Conservation (phyloP, 2,329 filamentous ascomycete genomes). For the Lecanosticta acicola region DNA sequence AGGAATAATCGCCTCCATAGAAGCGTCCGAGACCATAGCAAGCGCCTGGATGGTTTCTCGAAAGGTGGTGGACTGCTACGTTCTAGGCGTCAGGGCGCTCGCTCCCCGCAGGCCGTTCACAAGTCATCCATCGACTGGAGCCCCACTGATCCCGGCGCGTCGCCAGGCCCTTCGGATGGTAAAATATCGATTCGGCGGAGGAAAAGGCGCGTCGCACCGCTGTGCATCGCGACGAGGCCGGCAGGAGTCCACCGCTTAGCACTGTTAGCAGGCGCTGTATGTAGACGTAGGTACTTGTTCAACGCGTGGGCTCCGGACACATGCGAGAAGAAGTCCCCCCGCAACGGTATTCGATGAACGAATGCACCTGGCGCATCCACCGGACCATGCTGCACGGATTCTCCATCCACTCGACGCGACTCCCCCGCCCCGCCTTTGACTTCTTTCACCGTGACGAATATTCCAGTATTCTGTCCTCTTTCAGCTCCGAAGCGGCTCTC, state of each 20-base stretch:
- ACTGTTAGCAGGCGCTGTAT: constrained; percentile 12
- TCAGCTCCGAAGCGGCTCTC: neutral
- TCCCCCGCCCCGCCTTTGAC: no score
- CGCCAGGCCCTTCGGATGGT: constrained; percentile 40
- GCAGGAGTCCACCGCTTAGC: constrained; percentile 15
- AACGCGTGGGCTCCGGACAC: neutral
- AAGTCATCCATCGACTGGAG: constrained; percentile 72
- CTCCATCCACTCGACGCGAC: no score
- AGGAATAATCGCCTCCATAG: constrained; percentile 41
- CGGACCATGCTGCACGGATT: no score
- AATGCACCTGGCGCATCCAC: no score
- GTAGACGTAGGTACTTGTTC: no score
- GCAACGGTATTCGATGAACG: no score
- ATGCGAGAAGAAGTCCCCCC: no score
- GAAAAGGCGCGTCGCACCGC: constrained; percentile 14
- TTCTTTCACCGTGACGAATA: neutral
- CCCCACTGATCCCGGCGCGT: constrained; percentile 57
- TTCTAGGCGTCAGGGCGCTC: constrained; percentile 62
- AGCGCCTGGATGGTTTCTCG: constrained; percentile 45
- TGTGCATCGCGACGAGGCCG: constrained; percentile 18
- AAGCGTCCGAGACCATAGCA: constrained; percentile 48
- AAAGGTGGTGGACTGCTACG: constrained; percentile 38
- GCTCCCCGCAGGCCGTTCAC: constrained; percentile 61
- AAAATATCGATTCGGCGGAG: constrained; percentile 3
- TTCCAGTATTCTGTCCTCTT: neutral